Percentiles rank a stretch among this genome's conserved stretches.
Conservation (phyloP, 2,329 filamentous ascomycete species). For the Emmonsiellopsis sp. region DNA sequence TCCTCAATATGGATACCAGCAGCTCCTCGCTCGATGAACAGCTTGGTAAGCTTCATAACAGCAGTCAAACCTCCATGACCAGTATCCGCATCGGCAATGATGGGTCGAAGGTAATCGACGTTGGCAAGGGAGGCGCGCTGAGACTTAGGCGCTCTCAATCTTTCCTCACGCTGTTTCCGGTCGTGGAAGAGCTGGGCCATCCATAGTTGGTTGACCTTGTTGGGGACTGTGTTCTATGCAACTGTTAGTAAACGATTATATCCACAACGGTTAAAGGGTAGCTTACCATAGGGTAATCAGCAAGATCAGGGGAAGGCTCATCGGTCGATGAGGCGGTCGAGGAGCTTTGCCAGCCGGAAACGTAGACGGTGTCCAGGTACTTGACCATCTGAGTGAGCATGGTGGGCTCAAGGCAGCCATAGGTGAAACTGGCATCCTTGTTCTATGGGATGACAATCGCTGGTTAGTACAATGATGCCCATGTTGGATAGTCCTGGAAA, state of each 20-base stretch:
- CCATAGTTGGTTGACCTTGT: constrained; percentile 96
- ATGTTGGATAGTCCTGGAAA: neutral
- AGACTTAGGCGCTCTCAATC: constrained; percentile 63
- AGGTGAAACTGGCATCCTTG: constrained; percentile 83
- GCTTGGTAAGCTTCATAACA: constrained; percentile 98
- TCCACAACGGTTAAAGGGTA: neutral
- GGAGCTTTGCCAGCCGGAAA: constrained; percentile 97
- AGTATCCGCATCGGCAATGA: constrained; percentile 94
- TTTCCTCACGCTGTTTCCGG: constrained; percentile 95
- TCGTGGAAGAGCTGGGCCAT: constrained; percentile 99
- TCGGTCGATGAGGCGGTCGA: constrained; percentile 92
- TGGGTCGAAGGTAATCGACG: constrained; percentile 88
- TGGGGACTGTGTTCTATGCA: constrained; percentile 81
- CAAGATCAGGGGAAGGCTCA: constrained; percentile 93
- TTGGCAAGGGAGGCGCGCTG: constrained; percentile 67
- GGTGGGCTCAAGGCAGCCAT: constrained; percentile 93
- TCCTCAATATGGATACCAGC: constrained; percentile 99
- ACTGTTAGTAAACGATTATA: constrained; percentile 9
- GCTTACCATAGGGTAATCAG: constrained; percentile 85
- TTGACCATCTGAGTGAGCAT: constrained; percentile 99
- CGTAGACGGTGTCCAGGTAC: constrained; percentile 96
- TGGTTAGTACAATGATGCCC: too few species aligned
- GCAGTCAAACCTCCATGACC: constrained; percentile 96
- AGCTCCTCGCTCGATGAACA: constrained; percentile 92
- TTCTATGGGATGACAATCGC: constrained; percentile 42